Evolutionary conservation across 2,329 filamentous ascomycete species (phyloP).

Genomic region (Monilinia vaccinii-corymbosi): DNA sequence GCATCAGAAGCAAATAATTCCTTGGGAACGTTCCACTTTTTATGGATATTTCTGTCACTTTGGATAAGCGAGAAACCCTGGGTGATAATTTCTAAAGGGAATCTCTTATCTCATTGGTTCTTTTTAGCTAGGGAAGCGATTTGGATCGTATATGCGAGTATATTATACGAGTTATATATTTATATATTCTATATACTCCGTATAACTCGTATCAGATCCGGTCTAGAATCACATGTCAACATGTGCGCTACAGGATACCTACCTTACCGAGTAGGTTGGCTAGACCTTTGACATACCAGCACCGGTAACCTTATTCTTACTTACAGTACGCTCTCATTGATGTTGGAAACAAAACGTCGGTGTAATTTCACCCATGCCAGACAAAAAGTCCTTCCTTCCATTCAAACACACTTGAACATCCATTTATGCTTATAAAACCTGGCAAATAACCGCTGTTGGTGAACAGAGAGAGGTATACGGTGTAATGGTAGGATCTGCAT

Average conservation of each 20-base stretch:
- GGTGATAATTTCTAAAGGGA: no score
- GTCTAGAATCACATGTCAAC: neutral
- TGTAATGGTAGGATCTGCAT: neutral
- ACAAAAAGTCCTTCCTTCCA: neutral
- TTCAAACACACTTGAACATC: neutral
- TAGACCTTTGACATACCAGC: no score
- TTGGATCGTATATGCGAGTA: no score
- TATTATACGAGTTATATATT: no score
- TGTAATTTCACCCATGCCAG: neutral
- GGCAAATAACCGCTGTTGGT: neutral
- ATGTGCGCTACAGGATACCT: neutral
- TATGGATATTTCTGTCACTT: neutral
- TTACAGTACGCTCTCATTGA: neutral
- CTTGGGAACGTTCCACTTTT: conserved; percentile 6
- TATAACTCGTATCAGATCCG: no score
- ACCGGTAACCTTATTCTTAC: neutral
- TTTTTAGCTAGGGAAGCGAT: neutral
- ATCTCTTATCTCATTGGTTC: neutral
- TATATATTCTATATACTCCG: no score
- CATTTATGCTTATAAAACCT: neutral
- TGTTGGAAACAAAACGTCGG: neutral
- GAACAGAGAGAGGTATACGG: no score
- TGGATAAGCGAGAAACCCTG: neutral
- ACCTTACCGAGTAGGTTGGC: no score
- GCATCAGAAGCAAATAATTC: neutral